phyloP scores from a whole-genome alignment of 2,329 filamentous ascomycete species.

The Cercospora zeae-maydis region DNA sequence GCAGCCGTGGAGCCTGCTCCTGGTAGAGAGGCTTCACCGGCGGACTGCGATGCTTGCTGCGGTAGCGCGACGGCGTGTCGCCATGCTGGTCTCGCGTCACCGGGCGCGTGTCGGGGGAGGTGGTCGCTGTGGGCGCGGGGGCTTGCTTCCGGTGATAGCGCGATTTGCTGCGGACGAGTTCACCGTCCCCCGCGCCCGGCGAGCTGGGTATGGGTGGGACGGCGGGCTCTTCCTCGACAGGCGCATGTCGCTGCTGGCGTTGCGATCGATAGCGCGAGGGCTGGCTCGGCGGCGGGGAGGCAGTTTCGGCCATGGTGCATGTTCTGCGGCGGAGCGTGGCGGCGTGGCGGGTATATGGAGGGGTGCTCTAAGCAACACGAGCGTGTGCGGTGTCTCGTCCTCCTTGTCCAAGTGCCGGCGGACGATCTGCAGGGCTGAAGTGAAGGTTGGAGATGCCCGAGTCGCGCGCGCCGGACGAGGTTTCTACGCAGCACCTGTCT shows the following conservation, averaged over 20 bases:
- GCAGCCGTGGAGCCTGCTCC: slow-evolving; percentile 17
- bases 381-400: neutral
- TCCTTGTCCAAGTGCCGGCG: neutral
- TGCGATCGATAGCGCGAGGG: slow-evolving; percentile 26
- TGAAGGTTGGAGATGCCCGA: neutral
- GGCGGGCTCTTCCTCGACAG: slow-evolving; percentile 8
- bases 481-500: neutral
- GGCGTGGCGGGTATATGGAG: neutral
- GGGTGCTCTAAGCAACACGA: neutral
- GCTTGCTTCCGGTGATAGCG: slow-evolving; percentile 31
- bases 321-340: neutral
- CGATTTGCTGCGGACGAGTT: slow-evolving; percentile 31
- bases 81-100: slow-evolving; percentile 15
- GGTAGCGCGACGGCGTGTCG: slow-evolving; percentile 23
- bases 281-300: neutral
- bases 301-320: slow-evolving; percentile 23
- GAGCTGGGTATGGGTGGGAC: slow-evolving; percentile 14
- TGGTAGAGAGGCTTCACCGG: slow-evolving; percentile 20
- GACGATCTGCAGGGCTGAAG: neutral
- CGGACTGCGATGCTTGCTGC: slow-evolving; percentile 21
- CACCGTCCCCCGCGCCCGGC: slow-evolving; percentile 21
- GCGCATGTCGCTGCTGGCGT: slow-evolving; percentile 18
- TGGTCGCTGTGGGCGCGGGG: slow-evolving; percentile 4
- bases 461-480: neutral
- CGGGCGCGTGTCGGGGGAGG: slow-evolving; percentile 13